Conservation (phyloP, 306 rosid genomes). For the Geum urbanum region DNA sequence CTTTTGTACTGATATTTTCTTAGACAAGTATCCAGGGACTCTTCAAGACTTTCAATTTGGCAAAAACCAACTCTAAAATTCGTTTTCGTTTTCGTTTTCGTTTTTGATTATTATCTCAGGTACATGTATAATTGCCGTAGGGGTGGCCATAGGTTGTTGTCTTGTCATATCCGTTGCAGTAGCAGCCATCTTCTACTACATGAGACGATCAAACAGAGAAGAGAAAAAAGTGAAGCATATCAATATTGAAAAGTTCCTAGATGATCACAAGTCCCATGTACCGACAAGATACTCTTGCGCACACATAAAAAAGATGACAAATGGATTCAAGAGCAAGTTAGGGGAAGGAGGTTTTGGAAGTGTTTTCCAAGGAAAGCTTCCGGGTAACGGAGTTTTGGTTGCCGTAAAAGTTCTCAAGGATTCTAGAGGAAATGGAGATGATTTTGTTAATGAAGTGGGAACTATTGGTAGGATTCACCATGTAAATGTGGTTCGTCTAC, state of each 20-base stretch:
- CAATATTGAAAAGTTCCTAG: slow-evolving; percentile 31
- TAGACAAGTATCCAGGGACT: no score
- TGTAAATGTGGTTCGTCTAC: slow-evolving; percentile 38
- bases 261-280: slow-evolving; percentile 36
- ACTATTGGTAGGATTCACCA: slow-evolving; percentile 43
- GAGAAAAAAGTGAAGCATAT: slow-evolving; percentile 23
- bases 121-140: background rate
- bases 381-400: background rate
- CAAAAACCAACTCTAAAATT: background rate
- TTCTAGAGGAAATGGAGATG: slow-evolving; percentile 5
- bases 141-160: background rate
- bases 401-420: slow-evolving; percentile 5
- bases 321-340: slow-evolving; percentile 28
- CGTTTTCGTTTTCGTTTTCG: background rate
- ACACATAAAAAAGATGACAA: slow-evolving; percentile 37
- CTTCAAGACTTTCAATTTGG: no score
- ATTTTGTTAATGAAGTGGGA: slow-evolving; percentile 30
- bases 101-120: background rate
- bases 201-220: background rate
- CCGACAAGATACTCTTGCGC: slow-evolving; percentile 37
- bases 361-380: slow-evolving; percentile 33
- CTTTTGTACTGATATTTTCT: background rate
- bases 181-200: background rate
- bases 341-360: slow-evolving; percentile 38
- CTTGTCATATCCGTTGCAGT: background rate